Base-by-base conservation (phyloP, 805 yeast genomes). In the Candida verbasci region DNA sequence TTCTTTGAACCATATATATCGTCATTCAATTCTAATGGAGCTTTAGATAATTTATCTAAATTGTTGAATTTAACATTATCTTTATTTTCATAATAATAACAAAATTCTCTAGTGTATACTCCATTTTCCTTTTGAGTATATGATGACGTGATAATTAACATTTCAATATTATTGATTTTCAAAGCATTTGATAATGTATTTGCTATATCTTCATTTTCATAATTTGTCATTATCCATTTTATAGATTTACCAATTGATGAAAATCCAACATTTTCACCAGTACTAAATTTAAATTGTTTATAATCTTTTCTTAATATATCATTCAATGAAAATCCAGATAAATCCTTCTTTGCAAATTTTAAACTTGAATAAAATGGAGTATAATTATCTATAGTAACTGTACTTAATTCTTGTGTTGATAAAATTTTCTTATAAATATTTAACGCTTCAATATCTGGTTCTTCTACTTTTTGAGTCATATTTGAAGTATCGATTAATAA, bases 261-360 rank as follows among this genome's bases (percentile, higher is more conserved):
- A 49, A 91, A 82, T 0, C 97, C 97, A 9, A 87, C 66, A 2
- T 31, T 11, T 7, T 50, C 50, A 12, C 48, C 57, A 8, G 58
- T 65, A 17, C 45, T 40, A 35, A 68, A 67, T 4, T 52, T 57
- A 62, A 82, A 88, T 49, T 77, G 78, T 53, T 91, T 91, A 59
- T 85, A 91, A 54, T 91, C 98, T 56, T 88, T 89, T 30, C 80
- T 65, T 26, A 93, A 62, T 6, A 93, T 57, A 35, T 87, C 94
- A 4, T 47, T 47, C 4, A 78, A 56, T 1, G 74, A 49, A 24
- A 93, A 65, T 0, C 86, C 88, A 3, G 56, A 53, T 24, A 89
- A 62, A 49, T 86, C 76, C 39, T 71, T 70, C 53, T 87, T 89
- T 14, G 79, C 78, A 3, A 48, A 43, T 44, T 67, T 67, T 38